Evolutionary conservation across 306 rosid genomes (phyloP), one percentile per base, ranked within the genome.

Genomic region (Dalbergia cultrata): DNA sequence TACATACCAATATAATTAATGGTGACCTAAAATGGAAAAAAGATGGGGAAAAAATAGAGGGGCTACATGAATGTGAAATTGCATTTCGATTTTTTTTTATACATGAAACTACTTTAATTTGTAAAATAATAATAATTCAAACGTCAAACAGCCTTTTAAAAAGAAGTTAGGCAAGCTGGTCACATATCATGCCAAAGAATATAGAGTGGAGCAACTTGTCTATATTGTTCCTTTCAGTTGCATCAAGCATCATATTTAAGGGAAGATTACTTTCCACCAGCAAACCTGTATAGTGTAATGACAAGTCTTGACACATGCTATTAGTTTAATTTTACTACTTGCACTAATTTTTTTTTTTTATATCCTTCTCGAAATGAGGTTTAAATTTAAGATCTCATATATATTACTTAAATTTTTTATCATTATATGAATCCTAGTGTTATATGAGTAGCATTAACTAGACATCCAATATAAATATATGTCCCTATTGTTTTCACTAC

Each of bases 131-230:
- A 74, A 75, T 67, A 67, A 67, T 45, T 34, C 9, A 33, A 60
- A 44, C 13, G 18, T 21, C 52, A 73, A 60, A 83, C 18, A 6
- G 35, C 33, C 13, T 60, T 67, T 60, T 52, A 43, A 85, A 65
- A 85, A 67, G 74, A 70, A 77, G 81, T 77, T 85, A 67, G 85
- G 84, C 75, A 81, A 81, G 72, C 9, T 60, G 78, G 61, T 77
- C 58, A 43, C 70, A 31, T 53, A 81, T 77, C 70, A 77, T 85
- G 86, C 45, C 62, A 19, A 43, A 74, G 37, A 54, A 63, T 54
- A 26, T 18, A 71, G 50, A 33, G 50, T 69, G 67, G 49, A 83
- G 14, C 35, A 49, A 71, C 33, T 69, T 68, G 67, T 61, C 74
- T 61, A 12, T 61, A 12, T 21, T 76, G 11, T 5, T 50, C 85